These are phyloP conservation scores for Fusarium pseudograminearum DNA, from an alignment of 2,329 filamentous ascomycete species.

Conservation along the genomic window DNA sequence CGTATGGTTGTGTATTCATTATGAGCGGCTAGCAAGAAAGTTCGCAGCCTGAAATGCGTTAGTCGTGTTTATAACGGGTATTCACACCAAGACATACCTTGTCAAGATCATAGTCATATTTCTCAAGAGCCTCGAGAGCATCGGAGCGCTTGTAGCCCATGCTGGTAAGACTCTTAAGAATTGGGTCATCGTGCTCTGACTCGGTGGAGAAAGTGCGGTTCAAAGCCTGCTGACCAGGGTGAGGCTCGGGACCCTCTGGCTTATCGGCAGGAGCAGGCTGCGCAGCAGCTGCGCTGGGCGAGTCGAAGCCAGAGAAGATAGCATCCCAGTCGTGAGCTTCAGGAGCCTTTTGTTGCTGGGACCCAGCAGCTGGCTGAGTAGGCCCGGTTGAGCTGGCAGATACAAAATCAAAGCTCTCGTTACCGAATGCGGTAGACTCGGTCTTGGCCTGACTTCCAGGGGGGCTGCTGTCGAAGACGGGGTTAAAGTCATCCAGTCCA, in stretches of 20 bases:
- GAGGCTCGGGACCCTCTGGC: slow-evolving; percentile 29
- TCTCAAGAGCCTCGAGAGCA: slow-evolving; percentile 85
- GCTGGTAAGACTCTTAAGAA: slow-evolving; percentile 86
- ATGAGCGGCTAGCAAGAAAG: slow-evolving; percentile 67
- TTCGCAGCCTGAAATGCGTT: slow-evolving; percentile 61
- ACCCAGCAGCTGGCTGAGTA: slow-evolving; percentile 55
- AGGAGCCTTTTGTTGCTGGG: slow-evolving; percentile 54
- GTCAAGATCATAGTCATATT: slow-evolving; percentile 95
- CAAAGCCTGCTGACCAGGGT: slow-evolving; percentile 47
- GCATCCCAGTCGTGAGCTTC: slow-evolving; percentile 91
- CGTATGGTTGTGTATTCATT: slow-evolving; percentile 29
- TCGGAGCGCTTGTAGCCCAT: slow-evolving; percentile 87
- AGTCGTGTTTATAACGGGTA: background rate
- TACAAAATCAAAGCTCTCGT: slow-evolving; percentile 71
- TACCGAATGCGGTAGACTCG: slow-evolving; percentile 64
- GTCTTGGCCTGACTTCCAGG: slow-evolving; percentile 66
- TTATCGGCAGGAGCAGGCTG: slow-evolving; percentile 38
- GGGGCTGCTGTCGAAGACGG: slow-evolving; percentile 80
- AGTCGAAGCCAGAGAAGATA: slow-evolving; percentile 86
- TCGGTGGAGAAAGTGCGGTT: slow-evolving; percentile 74
- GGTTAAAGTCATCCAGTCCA: slow-evolving; percentile 81
- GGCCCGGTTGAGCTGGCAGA: slow-evolving; percentile 53
- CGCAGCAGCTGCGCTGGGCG: slow-evolving; percentile 54
- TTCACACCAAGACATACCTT: slow-evolving; percentile 70
- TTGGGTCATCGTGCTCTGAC: slow-evolving; percentile 89